Evolutionary conservation across 768 basidiomycete genomes (phyloP).

Genomic region (Podaxis carcinomalis): DNA sequence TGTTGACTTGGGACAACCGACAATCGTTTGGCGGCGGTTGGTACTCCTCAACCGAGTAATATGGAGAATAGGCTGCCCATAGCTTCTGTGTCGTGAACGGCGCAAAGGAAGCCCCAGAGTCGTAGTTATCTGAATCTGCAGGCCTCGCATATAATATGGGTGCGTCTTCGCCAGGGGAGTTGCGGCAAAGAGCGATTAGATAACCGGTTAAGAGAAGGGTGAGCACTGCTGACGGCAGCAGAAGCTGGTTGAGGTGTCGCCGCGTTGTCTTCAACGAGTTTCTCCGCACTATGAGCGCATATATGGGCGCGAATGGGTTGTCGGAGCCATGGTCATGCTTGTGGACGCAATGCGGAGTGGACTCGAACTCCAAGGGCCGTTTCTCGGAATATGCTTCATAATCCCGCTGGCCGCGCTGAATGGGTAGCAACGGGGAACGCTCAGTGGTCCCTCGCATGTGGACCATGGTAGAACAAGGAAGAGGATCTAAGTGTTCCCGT

Average conservation of each 20-base stretch:
- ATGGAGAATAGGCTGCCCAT: slow-evolving; percentile 66
- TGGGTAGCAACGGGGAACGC: background rate
- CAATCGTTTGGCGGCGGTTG: slow-evolving; percentile 43
- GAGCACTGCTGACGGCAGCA: background rate
- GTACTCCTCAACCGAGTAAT: slow-evolving; percentile 45
- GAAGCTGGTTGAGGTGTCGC: background rate
- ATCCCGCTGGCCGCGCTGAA: background rate
- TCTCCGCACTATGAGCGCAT: background rate
- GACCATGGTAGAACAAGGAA: background rate
- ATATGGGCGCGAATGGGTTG: background rate
- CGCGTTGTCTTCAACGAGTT: background rate
- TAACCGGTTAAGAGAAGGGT: background rate
- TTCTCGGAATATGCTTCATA: background rate
- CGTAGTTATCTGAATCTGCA: background rate
- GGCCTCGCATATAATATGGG: background rate
- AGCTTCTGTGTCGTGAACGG: slow-evolving; percentile 18
- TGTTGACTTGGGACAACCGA: slow-evolving; percentile 48
- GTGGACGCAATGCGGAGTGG: background rate
- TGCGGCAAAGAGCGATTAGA: background rate
- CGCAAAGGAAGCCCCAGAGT: slow-evolving; percentile 5
- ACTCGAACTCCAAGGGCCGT: background rate
- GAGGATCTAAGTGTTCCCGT: background rate
- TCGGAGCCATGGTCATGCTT: background rate
- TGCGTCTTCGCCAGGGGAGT: background rate
- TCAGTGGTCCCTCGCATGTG: background rate